Evolutionary conservation across 2,329 filamentous ascomycete genomes (phyloP), one percentile per base, ranked within the genome.

Genomic region (Fusarium redolens): DNA sequence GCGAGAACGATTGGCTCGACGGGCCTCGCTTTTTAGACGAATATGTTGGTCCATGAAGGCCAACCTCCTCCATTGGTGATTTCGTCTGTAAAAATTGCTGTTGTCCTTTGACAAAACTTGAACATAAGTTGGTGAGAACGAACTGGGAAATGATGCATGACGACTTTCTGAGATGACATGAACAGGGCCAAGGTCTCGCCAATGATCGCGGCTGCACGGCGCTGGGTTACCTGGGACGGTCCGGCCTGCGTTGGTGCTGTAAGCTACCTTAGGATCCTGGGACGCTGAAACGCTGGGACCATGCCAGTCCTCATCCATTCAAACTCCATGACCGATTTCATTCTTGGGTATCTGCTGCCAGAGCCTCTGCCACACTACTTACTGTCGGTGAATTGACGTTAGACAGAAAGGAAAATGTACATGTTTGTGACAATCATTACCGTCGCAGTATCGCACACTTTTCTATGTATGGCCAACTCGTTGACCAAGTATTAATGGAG

Each of bases 171-270:
- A 52, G 56, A 73, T 61, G 55, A 48, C 47, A 52, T 62, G 61
- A 67, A 31, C 54, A 61, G 56, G 65, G 56, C 44, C 50, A 41
- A 62, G 56, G 55, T 43, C 43, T 68, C 38, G 63, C 63, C 55
- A 68, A 62, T 54, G 55, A 68, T 68, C 47, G 65, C 65, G 41
- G 59, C 47, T 65, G 59, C 61, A 47, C 56, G 58, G 61, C 44
- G 62, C 65, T 73, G 68, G 66, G 61, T 61, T 55, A 65, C 69
- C 66, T 75, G 72, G 74, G 69, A 76, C 72, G 74, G 74, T 73
- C 72, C 74, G 74, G 69, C 52, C 55, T 75, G 74, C 73, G 62
- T 68, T 65, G 62, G 47, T 62, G 38, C 18, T 41, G 50, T 40
- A 52, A 52, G 40, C 59, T 57, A 40, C 28, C 28, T 28, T 51